Conservation (phyloP, 306 rosid genomes). For the Corylus americana region DNA sequence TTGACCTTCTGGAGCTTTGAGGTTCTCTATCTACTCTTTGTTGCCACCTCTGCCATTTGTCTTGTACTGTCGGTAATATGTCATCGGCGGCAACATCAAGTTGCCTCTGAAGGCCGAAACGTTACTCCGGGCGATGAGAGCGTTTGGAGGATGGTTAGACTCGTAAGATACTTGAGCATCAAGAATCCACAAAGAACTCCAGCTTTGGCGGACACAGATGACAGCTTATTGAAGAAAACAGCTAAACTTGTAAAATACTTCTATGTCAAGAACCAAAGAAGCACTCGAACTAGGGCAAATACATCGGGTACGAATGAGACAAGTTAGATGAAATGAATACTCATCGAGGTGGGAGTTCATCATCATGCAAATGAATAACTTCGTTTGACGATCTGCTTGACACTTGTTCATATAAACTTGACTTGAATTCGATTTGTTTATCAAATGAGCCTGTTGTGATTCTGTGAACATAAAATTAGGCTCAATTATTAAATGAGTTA, state of each 20-base stretch:
- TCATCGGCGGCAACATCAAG: not conserved
- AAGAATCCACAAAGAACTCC: constrained; percentile 29
- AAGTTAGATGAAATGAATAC: not conserved
- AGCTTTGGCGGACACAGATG: constrained; percentile 25
- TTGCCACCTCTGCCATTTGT: constrained; percentile 46
- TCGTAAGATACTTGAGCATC: not conserved
- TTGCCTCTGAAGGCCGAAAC: constrained; percentile 1
- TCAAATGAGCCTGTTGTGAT: too few relatives aligned
- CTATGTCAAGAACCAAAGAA: constrained; percentile 4
- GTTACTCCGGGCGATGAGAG: not conserved
- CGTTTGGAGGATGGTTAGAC: constrained; percentile 18
- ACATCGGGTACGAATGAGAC: not conserved
- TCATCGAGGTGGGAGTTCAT: constrained; percentile 33
- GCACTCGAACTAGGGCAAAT: constrained; percentile 19
- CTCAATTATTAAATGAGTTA: too few relatives aligned
- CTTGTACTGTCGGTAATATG: constrained; percentile 7
- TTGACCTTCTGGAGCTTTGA: constrained; percentile 42
- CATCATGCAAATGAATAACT: not conserved
- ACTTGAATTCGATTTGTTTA: too few relatives aligned
- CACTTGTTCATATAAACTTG: too few relatives aligned
- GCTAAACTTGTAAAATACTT: not conserved
- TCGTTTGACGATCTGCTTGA: too few relatives aligned
- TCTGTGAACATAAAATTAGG: too few relatives aligned
- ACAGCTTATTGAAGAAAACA: constrained; percentile 19
- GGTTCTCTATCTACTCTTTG: constrained; percentile 50